Evolutionary conservation across 345 rosid species (phyloP).

Genomic region (Melaleuca quinquenervia): DNA sequence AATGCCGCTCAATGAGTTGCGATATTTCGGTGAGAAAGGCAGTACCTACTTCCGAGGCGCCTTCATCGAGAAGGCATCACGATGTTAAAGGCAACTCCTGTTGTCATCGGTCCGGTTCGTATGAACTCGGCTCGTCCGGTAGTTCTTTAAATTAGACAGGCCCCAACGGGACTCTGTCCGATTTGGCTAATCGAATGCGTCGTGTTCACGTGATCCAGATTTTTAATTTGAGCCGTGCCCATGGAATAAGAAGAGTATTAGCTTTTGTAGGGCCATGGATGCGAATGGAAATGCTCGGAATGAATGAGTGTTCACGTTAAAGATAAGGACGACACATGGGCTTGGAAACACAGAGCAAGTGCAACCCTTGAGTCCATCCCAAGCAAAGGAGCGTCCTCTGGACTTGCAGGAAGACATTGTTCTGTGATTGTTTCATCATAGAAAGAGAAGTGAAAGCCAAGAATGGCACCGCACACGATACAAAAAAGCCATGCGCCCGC

Average conservation of each 20-base stretch:
- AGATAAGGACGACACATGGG: background rate
- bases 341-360: background rate
- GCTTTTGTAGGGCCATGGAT: background rate
- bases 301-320: background rate
- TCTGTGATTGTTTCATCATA: background rate
- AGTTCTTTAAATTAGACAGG: background rate
- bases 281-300: background rate
- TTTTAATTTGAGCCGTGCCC: background rate
- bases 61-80: too few species aligned
- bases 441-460: background rate
- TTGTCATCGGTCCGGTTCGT: background rate
- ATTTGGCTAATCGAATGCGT: background rate
- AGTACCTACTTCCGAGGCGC: fast-evolving
- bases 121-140: background rate
- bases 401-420: background rate
- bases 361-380: background rate
- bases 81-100: too few species aligned
- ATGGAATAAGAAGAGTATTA: background rate
- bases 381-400: background rate
- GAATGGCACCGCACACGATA: background rate
- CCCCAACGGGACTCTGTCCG: background rate
- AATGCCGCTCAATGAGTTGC: background rate
- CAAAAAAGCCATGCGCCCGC: too few species aligned
- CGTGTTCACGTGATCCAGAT: background rate
- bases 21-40: fast-evolving